These are phyloP conservation scores for Daldinia grandis DNA, from an alignment of 495 filamentous ascomycete genomes.

Conservation along the genomic window DNA sequence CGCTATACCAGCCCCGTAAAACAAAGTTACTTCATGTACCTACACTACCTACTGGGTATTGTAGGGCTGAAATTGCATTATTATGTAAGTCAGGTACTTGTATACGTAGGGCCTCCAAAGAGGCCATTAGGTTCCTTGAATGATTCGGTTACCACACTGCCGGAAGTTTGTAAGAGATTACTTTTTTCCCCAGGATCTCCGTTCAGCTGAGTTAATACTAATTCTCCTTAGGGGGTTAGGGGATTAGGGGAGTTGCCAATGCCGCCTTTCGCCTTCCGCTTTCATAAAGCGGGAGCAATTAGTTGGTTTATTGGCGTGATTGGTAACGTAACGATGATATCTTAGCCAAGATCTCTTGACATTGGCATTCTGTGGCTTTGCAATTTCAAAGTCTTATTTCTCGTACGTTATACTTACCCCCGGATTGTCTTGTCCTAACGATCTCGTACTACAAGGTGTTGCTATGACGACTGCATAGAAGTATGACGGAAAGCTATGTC, in stretches of 20 bases:
- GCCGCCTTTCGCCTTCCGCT: conserved; percentile 25
- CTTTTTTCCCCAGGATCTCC: conserved; percentile 38
- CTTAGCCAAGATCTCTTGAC: background rate
- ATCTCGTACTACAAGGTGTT: conserved; percentile 2
- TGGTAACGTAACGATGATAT: conserved; percentile 26
- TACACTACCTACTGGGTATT: no score
- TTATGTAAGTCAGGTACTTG: conserved; percentile 13
- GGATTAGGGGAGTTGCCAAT: conserved; percentile 17
- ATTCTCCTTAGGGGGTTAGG: background rate
- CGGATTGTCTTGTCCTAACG: background rate
- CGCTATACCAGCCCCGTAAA: background rate
- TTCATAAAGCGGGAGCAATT: conserved; percentile 4
- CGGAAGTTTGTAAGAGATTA: conserved; percentile 11
- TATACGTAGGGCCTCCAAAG: background rate
- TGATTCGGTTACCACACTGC: background rate
- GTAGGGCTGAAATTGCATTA: conserved; percentile 33
- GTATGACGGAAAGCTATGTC: background rate
- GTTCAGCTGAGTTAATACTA: conserved; percentile 1
- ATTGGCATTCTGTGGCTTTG: conserved; percentile 24
- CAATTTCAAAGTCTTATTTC: conserved; percentile 14
- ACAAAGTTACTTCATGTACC: background rate
- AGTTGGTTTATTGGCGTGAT: conserved; percentile 3
- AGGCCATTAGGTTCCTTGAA: background rate
- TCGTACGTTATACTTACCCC: conserved; percentile 27
- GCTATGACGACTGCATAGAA: conserved; percentile 16